These are phyloP conservation scores for Linum tenue DNA, from an alignment of 345 rosid genomes.

Conservation along the genomic window DNA sequence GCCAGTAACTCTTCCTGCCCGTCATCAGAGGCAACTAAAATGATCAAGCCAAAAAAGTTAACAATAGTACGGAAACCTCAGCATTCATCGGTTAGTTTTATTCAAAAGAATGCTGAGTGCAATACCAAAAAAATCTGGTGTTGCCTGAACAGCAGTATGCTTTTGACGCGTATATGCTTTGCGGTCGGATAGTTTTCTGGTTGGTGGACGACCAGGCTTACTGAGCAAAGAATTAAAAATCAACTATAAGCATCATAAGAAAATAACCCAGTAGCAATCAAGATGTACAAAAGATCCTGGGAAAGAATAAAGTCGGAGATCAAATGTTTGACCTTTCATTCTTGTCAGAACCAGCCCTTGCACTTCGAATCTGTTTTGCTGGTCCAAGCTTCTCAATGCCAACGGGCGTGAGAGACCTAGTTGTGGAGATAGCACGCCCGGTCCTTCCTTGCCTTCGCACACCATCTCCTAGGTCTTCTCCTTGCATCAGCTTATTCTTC, in stretches of 20 bases:
- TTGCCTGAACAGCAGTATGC: constrained; percentile 39
- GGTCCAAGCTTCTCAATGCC: constrained; percentile 56
- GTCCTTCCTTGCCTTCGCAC: constrained; percentile 80
- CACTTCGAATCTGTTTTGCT: constrained; percentile 76
- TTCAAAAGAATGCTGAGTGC: constrained; percentile 15
- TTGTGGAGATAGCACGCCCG: constrained; percentile 54
- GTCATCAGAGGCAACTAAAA: constrained; percentile 64
- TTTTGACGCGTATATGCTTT: constrained; percentile 72
- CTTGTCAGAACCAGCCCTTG: constrained; percentile 61
- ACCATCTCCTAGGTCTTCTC: constrained; percentile 73
- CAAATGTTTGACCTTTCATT: constrained; percentile 55
- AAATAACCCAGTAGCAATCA: not conserved
- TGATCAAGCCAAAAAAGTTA: constrained; percentile 22
- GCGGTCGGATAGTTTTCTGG: constrained; percentile 87
- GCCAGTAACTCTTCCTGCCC: constrained; percentile 78
- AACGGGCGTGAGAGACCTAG: constrained; percentile 56
- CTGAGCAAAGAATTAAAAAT: constrained; percentile 37
- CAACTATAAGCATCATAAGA: constrained; percentile 19
- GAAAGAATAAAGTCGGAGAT: constrained; percentile 8
- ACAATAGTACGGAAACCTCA: constrained; percentile 6
- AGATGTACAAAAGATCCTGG: not conserved
- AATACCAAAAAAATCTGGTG: constrained; percentile 79
- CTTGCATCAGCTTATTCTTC: constrained; percentile 56
- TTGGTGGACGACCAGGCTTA: constrained; percentile 83
- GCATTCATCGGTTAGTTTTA: constrained; percentile 8